Conservation (phyloP, 179 eudicot genomes). For the Silene noctiflora region DNA sequence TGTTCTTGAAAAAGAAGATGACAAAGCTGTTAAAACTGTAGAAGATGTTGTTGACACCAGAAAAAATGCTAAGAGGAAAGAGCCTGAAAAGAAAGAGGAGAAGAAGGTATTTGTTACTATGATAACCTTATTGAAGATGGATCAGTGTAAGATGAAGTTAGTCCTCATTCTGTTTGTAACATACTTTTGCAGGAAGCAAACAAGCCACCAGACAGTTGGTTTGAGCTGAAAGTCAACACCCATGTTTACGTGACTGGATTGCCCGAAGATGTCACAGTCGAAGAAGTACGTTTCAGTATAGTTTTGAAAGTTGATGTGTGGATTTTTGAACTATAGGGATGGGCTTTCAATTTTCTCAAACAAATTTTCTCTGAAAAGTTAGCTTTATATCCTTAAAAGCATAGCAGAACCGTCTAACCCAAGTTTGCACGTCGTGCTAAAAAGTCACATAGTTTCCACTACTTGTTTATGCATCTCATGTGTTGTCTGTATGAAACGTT, state of each 20-base stretch:
- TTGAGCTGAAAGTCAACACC: conserved; percentile 85
- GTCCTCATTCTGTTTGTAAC: neutral
- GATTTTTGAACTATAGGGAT: neutral
- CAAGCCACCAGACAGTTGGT: conserved; percentile 94
- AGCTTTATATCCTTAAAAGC: neutral
- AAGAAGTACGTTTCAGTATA: conserved; percentile 58
- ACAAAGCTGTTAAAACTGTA: conserved; percentile 27
- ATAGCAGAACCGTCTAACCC: conserved; percentile 1
- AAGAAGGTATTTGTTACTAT: conserved; percentile 49
- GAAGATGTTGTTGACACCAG: conserved; percentile 44
- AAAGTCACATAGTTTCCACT: neutral
- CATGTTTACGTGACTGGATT: conserved; percentile 89
- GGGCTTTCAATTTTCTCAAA: neutral
- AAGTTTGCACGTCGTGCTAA: neutral
- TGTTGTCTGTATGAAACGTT: neutral
- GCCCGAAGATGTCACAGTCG: conserved; percentile 90
- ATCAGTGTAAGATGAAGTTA: neutral
- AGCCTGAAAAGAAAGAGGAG: conserved; percentile 65
- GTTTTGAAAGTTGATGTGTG: conserved; percentile 6
- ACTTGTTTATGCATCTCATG: conserved; percentile 7
- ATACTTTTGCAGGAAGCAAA: conserved; percentile 68
- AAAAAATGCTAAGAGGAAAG: conserved; percentile 59
- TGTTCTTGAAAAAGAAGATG: conserved; percentile 31
- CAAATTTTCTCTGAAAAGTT: neutral
- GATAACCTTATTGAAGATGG: conserved; percentile 13